Evolutionary conservation across 331 rosid genomes (phyloP).

Genomic region (Quercus phellos): DNA sequence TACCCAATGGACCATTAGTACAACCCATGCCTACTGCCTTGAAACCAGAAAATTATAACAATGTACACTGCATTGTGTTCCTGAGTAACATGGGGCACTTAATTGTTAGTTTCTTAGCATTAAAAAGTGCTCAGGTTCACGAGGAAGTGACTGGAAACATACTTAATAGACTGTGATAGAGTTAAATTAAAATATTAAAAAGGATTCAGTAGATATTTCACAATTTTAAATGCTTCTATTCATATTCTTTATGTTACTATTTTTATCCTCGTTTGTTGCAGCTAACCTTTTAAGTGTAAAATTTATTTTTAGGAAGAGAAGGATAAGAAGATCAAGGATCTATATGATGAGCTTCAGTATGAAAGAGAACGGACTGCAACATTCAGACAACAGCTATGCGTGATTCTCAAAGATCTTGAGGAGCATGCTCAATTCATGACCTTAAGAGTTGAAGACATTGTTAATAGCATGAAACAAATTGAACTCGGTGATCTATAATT

Average conservation of each 20-base stretch:
- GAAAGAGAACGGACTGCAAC: conserved; percentile 8
- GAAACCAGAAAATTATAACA: background rate
- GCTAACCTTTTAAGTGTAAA: background rate
- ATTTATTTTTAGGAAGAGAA: conserved; percentile 6
- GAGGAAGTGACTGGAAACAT: background rate
- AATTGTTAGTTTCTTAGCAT: background rate
- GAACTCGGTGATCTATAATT: conserved; percentile 5
- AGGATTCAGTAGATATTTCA: background rate
- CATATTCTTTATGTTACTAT: background rate
- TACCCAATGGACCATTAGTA: too few species aligned
- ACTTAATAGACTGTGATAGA: background rate
- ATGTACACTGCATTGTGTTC: background rate
- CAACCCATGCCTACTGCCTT: too few species aligned
- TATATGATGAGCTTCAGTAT: conserved; percentile 1
- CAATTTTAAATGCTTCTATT: background rate
- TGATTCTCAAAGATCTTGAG: conserved; percentile 14
- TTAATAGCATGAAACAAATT: conserved; percentile 7
- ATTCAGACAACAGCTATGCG: background rate
- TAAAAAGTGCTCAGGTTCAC: background rate
- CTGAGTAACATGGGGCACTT: background rate
- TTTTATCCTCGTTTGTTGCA: background rate
- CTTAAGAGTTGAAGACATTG: conserved; percentile 16
- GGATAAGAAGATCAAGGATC: conserved; percentile 15
- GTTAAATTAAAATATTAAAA: background rate
- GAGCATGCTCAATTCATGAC: conserved; percentile 10